Conservation (phyloP, 345 rosid species). For the Cardiospermum halicacabum region DNA sequence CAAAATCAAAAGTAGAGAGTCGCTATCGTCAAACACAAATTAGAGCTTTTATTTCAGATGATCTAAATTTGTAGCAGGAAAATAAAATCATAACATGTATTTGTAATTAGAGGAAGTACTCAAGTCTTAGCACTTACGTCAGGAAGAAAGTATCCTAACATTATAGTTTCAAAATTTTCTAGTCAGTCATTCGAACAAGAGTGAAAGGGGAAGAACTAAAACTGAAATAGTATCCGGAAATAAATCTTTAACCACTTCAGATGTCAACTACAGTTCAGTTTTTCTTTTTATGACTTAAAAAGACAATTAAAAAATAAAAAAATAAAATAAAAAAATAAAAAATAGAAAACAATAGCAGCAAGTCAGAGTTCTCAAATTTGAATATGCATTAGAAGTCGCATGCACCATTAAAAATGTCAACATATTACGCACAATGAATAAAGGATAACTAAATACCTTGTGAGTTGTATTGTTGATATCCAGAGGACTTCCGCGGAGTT, state of each 20-base stretch:
- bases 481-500: slow-evolving; percentile 83
- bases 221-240: neutral
- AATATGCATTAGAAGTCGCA: neutral
- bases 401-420: slow-evolving; percentile 7
- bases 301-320: no score
- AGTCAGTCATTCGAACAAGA: neutral
- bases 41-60: no score
- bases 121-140: neutral
- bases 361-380: neutral
- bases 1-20: no score
- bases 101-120: neutral
- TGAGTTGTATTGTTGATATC: slow-evolving; percentile 62
- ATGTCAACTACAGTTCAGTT: neutral
- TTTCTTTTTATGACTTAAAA: no score
- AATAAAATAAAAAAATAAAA: no score
- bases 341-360: neutral
- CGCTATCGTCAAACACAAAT: no score
- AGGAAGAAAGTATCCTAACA: neutral
- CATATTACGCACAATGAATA: slow-evolving; percentile 4
- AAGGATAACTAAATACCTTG: slow-evolving; percentile 39
- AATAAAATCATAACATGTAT: neutral
- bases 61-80: no score
- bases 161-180: neutral
- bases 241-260: neutral
- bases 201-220: neutral